These are phyloP conservation scores for Claviceps pusilla DNA, from an alignment of 2,329 filamentous ascomycete species.

Conservation along the genomic window DNA sequence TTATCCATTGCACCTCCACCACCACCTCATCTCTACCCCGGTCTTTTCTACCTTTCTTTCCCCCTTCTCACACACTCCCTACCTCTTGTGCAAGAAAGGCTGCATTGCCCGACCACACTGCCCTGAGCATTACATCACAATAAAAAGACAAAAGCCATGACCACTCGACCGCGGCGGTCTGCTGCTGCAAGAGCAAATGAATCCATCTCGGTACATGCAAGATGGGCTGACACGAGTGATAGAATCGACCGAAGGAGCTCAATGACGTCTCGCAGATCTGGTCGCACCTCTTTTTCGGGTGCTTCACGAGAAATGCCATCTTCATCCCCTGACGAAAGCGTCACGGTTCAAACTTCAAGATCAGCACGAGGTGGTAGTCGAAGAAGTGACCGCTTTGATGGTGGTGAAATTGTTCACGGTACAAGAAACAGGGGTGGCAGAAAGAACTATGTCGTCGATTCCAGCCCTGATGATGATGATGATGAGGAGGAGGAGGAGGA, in stretches of 20 bases:
- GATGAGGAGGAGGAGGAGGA: constrained; percentile 25
- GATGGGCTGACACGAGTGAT: constrained; percentile 25
- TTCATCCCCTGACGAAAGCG: constrained; percentile 31
- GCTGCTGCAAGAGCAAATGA: constrained; percentile 28
- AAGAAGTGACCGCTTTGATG: constrained; percentile 24
- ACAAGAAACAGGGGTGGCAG: constrained; percentile 40
- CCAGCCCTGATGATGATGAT: constrained; percentile 32
- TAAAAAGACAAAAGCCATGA: constrained; percentile 20
- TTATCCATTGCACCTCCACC: not conserved
- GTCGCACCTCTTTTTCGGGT: constrained; percentile 28
- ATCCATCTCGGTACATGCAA: constrained; percentile 27
- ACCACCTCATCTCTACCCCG: not conserved
- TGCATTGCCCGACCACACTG: not conserved
- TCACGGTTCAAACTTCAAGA: constrained; percentile 39
- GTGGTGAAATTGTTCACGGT: constrained; percentile 32
- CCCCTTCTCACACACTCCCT: not conserved
- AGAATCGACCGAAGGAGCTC: constrained; percentile 19
- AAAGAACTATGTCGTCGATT: constrained; percentile 47
- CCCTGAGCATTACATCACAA: not conserved
- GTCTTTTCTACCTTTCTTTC: not conserved
- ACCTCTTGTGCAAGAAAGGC: not conserved
- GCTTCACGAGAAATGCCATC: constrained; percentile 30
- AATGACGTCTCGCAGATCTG: constrained; percentile 39
- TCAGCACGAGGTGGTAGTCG: constrained; percentile 27
- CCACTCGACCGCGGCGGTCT: constrained; percentile 32